Percentiles rank a stretch among this genome's conserved stretches.
These are phyloP conservation scores for Magnolia kwangsiensis DNA, from an alignment of 164 flowering plant species.

Conservation along the genomic window DNA sequence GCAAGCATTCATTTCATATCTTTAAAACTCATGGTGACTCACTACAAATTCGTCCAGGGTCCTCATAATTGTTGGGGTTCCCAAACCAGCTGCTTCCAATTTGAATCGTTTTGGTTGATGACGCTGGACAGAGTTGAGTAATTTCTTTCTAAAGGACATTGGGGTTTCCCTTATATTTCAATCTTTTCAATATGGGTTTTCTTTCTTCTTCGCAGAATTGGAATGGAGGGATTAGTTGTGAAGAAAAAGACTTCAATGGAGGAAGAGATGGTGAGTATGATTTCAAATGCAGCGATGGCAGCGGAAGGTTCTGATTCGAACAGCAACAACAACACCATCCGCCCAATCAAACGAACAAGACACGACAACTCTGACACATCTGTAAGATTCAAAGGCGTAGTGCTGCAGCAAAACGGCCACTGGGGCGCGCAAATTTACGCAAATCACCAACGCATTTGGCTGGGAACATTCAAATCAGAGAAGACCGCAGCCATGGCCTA, in stretches of 20 bases:
- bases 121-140: no score
- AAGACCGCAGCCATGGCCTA: conserved; percentile 67
- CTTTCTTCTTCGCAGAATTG: not conserved
- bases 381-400: conserved; percentile 56
- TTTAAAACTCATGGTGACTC: no score
- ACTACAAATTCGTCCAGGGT: no score
- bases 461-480: conserved; percentile 60
- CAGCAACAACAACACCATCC: conserved; percentile 19
- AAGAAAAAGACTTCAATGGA: conserved; percentile 13
- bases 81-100: no score
- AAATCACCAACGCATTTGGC: conserved; percentile 61
- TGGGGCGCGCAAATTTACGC: conserved; percentile 76
- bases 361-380: conserved; percentile 10
- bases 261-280: conserved; percentile 21
- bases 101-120: no score
- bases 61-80: no score
- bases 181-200: no score
- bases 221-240: not conserved
- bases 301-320: conserved; percentile 27
- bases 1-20: no score
- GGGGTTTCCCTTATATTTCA: no score
- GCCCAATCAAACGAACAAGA: conserved; percentile 23
- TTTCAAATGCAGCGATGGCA: conserved; percentile 4
- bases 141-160: no score
- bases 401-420: conserved; percentile 51